These are phyloP conservation scores for Glutinoglossum americanum DNA, from an alignment of 495 filamentous ascomycete genomes.

Conservation along the genomic window DNA sequence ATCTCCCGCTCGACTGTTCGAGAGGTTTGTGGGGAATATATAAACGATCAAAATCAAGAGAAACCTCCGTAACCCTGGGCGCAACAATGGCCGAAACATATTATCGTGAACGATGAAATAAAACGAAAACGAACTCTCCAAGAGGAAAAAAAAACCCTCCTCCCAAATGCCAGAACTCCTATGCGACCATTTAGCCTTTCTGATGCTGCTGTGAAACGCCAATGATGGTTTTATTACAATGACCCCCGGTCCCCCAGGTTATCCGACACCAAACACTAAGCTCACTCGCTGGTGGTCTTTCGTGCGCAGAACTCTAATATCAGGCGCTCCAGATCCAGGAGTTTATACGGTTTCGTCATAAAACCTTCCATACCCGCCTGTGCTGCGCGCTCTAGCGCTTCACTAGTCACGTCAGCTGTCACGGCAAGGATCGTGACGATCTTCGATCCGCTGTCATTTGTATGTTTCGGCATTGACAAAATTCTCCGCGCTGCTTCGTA, in stretches of 20 bases:
- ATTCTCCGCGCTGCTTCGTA: slow-evolving; percentile 53
- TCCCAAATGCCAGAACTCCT: too few species aligned
- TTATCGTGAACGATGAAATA: too few species aligned
- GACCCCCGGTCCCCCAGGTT: too few species aligned
- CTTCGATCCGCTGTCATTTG: slow-evolving; percentile 8
- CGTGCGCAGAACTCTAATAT: slow-evolving; percentile 37
- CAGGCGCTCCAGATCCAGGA: slow-evolving; percentile 45
- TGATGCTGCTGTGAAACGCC: too few species aligned
- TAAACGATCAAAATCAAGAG: too few species aligned
- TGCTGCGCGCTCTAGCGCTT: slow-evolving; percentile 38
- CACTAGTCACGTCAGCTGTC: slow-evolving; percentile 55
- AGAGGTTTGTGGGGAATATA: too few species aligned
- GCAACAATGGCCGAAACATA: too few species aligned
- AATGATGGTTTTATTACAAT: too few species aligned
- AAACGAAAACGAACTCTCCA: too few species aligned
- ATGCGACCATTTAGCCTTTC: too few species aligned
- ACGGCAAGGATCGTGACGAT: slow-evolving; percentile 40
- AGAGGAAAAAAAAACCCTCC: background rate
- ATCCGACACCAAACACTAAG: background rate
- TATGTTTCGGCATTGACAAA: slow-evolving; percentile 17
- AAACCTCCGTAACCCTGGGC: too few species aligned
- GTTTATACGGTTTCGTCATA: slow-evolving; percentile 61
- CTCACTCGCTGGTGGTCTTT: background rate
- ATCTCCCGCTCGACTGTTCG: too few species aligned
- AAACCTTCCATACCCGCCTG: slow-evolving; percentile 55